phyloP scores from a whole-genome alignment of 805 yeast genomes.

The Candida corydali region DNA sequence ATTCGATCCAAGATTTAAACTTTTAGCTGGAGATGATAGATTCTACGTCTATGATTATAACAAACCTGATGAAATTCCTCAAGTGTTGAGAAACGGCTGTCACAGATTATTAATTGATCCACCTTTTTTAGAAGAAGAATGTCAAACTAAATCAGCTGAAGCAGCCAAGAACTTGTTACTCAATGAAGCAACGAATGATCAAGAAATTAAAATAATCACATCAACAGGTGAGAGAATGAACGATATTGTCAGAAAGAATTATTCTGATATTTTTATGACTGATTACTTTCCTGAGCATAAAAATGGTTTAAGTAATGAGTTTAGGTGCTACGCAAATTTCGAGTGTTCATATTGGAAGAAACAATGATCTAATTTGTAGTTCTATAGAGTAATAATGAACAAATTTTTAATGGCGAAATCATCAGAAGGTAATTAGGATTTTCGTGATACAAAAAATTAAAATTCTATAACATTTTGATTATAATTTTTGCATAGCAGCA shows the following conservation, averaged over 20 bases:
- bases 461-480: conserved; percentile 25
- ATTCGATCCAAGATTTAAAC: conserved; percentile 70
- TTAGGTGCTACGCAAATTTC: conserved; percentile 76
- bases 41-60: conserved; percentile 76
- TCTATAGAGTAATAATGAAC: not conserved
- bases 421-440: not conserved
- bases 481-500: conserved; percentile 98
- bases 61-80: conserved; percentile 59
- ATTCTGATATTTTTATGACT: conserved; percentile 64
- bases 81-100: conserved; percentile 53
- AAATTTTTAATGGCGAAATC: not conserved
- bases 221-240: conserved; percentile 91
- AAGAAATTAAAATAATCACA: conserved; percentile 52
- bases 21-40: conserved; percentile 62
- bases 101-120: conserved; percentile 81
- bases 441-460: not conserved
- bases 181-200: conserved; percentile 38
- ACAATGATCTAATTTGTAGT: conserved; percentile 1
- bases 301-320: conserved; percentile 84
- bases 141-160: conserved; percentile 61
- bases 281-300: conserved; percentile 74
- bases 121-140: conserved; percentile 77
- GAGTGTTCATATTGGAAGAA: conserved; percentile 69
- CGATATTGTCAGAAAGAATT: conserved; percentile 49
- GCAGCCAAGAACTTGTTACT: conserved; percentile 57